Percentiles rank a stretch among this genome's conserved stretches.
Evolutionary conservation across 2,329 filamentous ascomycete species (phyloP).

Genomic region (Diaporthe sp.): DNA sequence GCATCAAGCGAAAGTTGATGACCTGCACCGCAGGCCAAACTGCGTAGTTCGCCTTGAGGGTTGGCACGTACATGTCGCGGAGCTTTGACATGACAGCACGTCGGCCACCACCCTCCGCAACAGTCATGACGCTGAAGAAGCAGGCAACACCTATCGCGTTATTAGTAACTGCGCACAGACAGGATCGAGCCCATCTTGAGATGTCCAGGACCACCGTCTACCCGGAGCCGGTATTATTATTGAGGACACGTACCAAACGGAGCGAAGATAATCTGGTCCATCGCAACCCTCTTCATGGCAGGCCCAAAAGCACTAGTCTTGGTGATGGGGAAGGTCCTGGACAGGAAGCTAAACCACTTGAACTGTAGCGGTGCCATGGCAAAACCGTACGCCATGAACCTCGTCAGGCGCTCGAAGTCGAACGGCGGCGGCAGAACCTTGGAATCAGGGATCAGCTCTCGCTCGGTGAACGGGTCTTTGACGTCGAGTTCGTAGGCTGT

Average conservation of each 20-base stretch:
- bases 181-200: not conserved
- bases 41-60: slow-evolving; percentile 94
- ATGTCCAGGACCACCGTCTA: slow-evolving; percentile 45
- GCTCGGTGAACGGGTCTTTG: slow-evolving; percentile 77
- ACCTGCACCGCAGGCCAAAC: slow-evolving; percentile 97
- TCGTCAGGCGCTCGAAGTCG: slow-evolving; percentile 92
- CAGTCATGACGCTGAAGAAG: slow-evolving; percentile 97
- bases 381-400: slow-evolving; percentile 98
- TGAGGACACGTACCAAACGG: slow-evolving; percentile 75
- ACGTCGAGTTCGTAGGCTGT: slow-evolving; percentile 90
- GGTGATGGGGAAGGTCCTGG: slow-evolving; percentile 84
- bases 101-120: slow-evolving; percentile 91
- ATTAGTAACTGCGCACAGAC: not conserved
- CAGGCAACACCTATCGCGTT: slow-evolving; percentile 72
- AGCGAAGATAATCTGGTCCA: slow-evolving; percentile 94
- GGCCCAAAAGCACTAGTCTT: slow-evolving; percentile 81
- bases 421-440: slow-evolving; percentile 82
- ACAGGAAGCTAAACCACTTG: slow-evolving; percentile 93
- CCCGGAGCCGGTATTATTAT: no score
- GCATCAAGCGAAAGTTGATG: slow-evolving; percentile 95
- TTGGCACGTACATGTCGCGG: slow-evolving; percentile 92
- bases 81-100: slow-evolving; percentile 87
- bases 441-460: slow-evolving; percentile 77
- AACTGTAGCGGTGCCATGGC: slow-evolving; percentile 96
- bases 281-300: slow-evolving; percentile 89